Evolutionary conservation across 768 basidiomycete species (phyloP), one percentile per base, ranked within the genome.

Genomic region (Naematelia encephala): DNA sequence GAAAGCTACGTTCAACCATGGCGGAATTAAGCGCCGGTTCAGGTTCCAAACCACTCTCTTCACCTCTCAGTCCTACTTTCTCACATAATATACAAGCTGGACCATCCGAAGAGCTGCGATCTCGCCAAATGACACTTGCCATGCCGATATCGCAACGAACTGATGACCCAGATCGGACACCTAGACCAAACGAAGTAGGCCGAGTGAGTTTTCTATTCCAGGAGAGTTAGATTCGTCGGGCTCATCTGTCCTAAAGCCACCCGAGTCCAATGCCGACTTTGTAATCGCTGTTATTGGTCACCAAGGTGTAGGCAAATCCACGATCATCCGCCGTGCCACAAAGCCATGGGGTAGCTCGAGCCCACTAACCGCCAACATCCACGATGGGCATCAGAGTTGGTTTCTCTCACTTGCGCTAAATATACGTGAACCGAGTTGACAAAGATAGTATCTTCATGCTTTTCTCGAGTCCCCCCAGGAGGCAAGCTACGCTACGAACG

Each of bases 301-400:
- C 12, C 76, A 82, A 39, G 83, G 85, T 29, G 91, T 88, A 60
- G 94, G 93, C 60, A 97, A 97, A 78, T 87, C 89, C 1, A 84
- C 85, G 2, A 82, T 90, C 51, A 88, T 96, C 62, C 80, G 81
- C 30, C 87, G 86, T 72, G 91, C 90, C 11, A 80, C 91, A 56
- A 85, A 84, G 62, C 80, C 82, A 1, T 86, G 84, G 73, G 69
- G 68, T 14, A 51, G 69, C 22, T 63, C 60, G 1, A 61, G 62
- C 23, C 64, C 64, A 3, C 27, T 51, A 0, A 53, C 63, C 3
- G 26, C 66, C 4, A 44, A 55, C 1, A 54, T 63, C 16, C 56
- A 68, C 10, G 66, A 51, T n/a, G 60, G 57, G 4, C 63, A 64
- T 0, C 63, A 64, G 25, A 63, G 77, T 76, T 29, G 56, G 69